Conservation (phyloP, 2,329 filamentous ascomycete species). For the Fusarium euwallaceae region DNA sequence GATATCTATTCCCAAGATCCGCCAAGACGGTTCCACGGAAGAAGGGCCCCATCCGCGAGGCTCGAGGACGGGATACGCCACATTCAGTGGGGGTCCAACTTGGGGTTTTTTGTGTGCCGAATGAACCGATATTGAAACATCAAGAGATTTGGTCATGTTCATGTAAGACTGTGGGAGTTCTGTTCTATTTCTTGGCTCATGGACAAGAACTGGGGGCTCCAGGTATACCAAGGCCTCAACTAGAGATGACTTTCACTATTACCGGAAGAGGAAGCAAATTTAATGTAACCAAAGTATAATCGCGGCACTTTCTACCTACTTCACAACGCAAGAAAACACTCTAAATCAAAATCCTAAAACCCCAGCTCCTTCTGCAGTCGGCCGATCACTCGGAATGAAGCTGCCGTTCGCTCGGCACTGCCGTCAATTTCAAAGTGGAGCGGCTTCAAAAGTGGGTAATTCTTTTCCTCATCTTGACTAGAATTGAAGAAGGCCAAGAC, state of each 20-base stretch:
- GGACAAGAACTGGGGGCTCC: neutral
- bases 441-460: neutral
- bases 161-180: neutral
- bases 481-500: neutral
- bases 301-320: neutral
- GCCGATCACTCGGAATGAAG: neutral
- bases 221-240: neutral
- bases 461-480: neutral
- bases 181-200: neutral
- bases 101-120: neutral
- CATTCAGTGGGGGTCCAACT: neutral
- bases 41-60: neutral
- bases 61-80: neutral
- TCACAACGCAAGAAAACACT: neutral
- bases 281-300: too few species aligned
- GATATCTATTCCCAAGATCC: neutral
- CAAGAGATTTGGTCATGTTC: neutral
- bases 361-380: neutral
- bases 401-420: neutral
- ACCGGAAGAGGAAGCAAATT: too few species aligned
- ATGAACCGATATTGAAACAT: neutral
- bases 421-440: neutral
- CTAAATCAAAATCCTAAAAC: neutral
- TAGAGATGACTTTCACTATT: neutral
- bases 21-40: neutral